Conservation (phyloP, 2,329 filamentous ascomycete genomes). For the Volutella citrinella region DNA sequence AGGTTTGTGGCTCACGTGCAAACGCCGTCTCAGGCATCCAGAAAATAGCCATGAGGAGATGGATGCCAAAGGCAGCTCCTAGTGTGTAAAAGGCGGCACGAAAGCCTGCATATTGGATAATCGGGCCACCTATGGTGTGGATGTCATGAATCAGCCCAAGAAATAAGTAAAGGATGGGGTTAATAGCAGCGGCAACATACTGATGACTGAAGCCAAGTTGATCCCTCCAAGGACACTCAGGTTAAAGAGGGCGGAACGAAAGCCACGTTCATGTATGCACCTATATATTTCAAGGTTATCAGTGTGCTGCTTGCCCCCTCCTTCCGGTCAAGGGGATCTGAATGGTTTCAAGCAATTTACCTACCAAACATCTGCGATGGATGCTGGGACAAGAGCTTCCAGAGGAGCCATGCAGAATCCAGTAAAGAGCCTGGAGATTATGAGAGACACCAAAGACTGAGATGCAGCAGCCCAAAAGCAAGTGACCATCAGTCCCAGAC, state of each 20-base stretch:
- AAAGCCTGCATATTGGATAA: slow-evolving; percentile 36
- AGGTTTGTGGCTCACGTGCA: slow-evolving; percentile 13
- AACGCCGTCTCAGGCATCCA: slow-evolving; percentile 42
- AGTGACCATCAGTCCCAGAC: slow-evolving; percentile 30
- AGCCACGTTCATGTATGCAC: slow-evolving; percentile 40
- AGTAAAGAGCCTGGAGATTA: slow-evolving; percentile 29
- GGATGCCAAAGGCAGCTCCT: slow-evolving; percentile 37
- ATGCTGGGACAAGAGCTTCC: slow-evolving; percentile 37
- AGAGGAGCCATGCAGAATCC: slow-evolving; percentile 37
- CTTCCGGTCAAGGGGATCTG: too few relatives aligned
- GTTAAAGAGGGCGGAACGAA: slow-evolving; percentile 38
- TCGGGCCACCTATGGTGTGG: slow-evolving; percentile 33
- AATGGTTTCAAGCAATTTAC: not conserved
- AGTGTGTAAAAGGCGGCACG: slow-evolving; percentile 34
- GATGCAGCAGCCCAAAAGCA: slow-evolving; percentile 33
- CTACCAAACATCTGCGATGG: slow-evolving; percentile 39
- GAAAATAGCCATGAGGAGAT: slow-evolving; percentile 36
- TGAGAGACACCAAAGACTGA: slow-evolving; percentile 28
- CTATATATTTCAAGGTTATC: not conserved
- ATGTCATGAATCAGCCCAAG: not conserved
- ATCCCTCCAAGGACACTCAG: slow-evolving; percentile 39
- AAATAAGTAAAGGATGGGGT: too few relatives aligned
- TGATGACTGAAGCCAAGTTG: slow-evolving; percentile 33
- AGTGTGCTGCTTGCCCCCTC: too few relatives aligned
- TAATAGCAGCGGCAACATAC: not conserved